Base-by-base conservation (phyloP, 371 early-diverging fungal genomes). In the Coemansia sp. region DNA sequence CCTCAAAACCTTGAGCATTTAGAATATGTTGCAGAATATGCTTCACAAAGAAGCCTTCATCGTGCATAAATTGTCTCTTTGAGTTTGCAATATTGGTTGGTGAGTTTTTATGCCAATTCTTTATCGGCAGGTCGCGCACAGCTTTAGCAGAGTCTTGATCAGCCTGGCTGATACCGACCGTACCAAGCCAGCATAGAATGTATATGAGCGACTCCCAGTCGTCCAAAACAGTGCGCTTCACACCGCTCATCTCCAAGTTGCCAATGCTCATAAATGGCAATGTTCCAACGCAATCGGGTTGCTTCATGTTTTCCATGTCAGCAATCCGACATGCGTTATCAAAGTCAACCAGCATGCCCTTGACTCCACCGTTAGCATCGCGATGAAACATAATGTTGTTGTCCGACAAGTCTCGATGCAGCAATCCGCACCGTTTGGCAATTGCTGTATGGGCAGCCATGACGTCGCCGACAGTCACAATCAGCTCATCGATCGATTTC, bases 151-250 rank as follows among this genome's bases (percentile, higher is more conserved):
- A 36, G 36, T 36, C 36, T 36, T 36, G 36, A 9, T 36, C 36
- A 9, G 36, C 9, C 9, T 36, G 9, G 17, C 19, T 19, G 2
- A 49, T 49, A 9, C 49, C 17, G 9, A 17, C 1, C 8, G 66
- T 59, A 0, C 54, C 51, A 13, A 61, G n/a, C 29, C 52, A 57
- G 49, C 64, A 64, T 23, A 70, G 46, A 9, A 70, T 6, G 19
- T 66, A 71, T 7, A 59, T 26, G 13, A 71, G 9, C 32, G 71
- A 71, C 28, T 71, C 71, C 64, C 58, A 63, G 28, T 71, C 72
- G 53, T 71, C 68, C 7, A 71, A 46, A 0, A 28, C 46, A 1
- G 67, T 63, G 12, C 67, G 63, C 11, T 13, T 1, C 8, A 67
- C 48, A 2, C 28, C 3, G 19, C 41, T 32, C n/a, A 15, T 7